Percentiles rank a stretch among this genome's conserved stretches.
These are phyloP conservation scores for Parsonsia alboflavescens DNA, from an alignment of 257 asterid species.

Conservation along the genomic window DNA sequence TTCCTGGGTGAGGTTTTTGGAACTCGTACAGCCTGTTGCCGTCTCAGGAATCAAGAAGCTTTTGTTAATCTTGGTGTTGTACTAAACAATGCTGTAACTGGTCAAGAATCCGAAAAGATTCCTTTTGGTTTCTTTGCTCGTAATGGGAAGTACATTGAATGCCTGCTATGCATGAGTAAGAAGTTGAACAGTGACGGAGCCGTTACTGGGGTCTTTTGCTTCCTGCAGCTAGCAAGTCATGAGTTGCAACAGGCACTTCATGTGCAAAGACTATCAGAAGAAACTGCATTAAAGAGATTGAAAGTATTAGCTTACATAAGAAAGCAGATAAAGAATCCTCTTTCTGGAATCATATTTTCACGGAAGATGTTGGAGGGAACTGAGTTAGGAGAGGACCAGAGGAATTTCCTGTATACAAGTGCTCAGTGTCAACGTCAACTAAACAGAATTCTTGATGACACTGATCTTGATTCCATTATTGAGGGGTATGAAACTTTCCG, in stretches of 20 bases:
- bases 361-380: constrained; percentile 82
- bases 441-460: constrained; percentile 78
- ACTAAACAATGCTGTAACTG: constrained; percentile 68
- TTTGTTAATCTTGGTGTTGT: constrained; percentile 72
- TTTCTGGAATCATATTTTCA: constrained; percentile 83
- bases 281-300: constrained; percentile 67
- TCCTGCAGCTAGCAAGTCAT: constrained; percentile 88
- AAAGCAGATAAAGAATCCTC: constrained; percentile 76
- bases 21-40: constrained; percentile 49
- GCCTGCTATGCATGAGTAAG: constrained; percentile 75
- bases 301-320: constrained; percentile 67
- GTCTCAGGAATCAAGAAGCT: constrained; percentile 76
- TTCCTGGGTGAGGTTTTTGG: constrained; percentile 91
- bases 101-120: constrained; percentile 63
- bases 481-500: constrained; percentile 54
- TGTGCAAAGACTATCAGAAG: constrained; percentile 70
- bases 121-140: constrained; percentile 66
- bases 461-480: constrained; percentile 84
- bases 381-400: constrained; percentile 68
- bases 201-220: constrained; percentile 79
- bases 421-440: constrained; percentile 79
- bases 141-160: constrained; percentile 65
- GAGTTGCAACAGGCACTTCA: constrained; percentile 95
- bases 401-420: constrained; percentile 50
- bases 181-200: constrained; percentile 66